A percentile compares a stretch with the other conserved stretches of the same genome.
phyloP scores from a whole-genome alignment of 208 protist species.

The Trichomonas gallinae region DNA sequence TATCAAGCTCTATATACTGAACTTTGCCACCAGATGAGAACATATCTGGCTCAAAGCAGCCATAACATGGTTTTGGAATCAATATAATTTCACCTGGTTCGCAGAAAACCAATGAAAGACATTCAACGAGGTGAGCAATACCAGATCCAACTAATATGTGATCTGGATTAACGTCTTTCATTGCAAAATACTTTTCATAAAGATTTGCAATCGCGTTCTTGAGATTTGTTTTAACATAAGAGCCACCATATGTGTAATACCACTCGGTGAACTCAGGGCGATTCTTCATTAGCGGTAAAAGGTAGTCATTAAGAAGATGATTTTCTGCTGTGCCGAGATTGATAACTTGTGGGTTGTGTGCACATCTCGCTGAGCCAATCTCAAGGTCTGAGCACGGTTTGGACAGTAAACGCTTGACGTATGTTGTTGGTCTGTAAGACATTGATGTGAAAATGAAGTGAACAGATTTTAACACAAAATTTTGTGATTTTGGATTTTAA shows the following conservation, averaged over 20 bases:
- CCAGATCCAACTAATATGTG: background rate
- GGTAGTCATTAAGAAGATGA: background rate
- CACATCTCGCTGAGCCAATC: background rate
- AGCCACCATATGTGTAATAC: background rate
- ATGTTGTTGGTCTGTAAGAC: too few species aligned
- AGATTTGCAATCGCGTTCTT: background rate
- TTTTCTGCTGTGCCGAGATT: slow-evolving; percentile 2
- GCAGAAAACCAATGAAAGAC: background rate
- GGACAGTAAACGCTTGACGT: too few species aligned
- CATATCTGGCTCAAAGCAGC: background rate
- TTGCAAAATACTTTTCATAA: background rate
- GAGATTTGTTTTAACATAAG: background rate
- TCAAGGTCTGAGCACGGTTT: too few species aligned
- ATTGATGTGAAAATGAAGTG: too few species aligned
- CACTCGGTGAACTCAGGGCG: background rate
- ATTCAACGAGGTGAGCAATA: background rate
- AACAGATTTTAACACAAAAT: too few species aligned
- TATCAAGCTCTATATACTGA: background rate
- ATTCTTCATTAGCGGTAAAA: background rate
- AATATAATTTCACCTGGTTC: background rate
- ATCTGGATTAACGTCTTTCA: background rate
- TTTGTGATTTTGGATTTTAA: too few species aligned
- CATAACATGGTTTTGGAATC: background rate
- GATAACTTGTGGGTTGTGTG: background rate
- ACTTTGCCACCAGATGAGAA: background rate